Evolutionary conservation across 2,329 filamentous ascomycete species (phyloP).

Genomic region (Ustulina deusta): DNA sequence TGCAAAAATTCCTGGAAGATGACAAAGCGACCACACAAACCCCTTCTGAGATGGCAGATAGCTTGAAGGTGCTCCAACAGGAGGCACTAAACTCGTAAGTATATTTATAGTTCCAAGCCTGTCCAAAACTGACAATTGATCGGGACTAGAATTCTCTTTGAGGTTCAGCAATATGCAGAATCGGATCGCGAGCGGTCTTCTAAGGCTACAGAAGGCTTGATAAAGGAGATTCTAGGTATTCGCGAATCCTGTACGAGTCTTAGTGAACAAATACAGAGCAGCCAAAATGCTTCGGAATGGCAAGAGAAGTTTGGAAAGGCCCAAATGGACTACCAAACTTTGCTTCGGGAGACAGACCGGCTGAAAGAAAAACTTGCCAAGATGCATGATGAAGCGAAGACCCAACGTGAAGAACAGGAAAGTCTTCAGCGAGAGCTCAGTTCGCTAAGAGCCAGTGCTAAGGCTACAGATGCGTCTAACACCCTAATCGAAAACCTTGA

Average conservation of each 20-base stretch:
- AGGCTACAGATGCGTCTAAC: conserved; percentile 27
- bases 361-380: conserved; percentile 40
- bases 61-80: conserved; percentile 38
- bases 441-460: conserved; percentile 21
- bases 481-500: conserved; percentile 30
- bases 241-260: conserved; percentile 27
- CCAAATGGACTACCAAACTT: conserved; percentile 30
- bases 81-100: conserved; percentile 41
- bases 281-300: conserved; percentile 39
- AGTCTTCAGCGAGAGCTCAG: conserved; percentile 35
- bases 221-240: conserved; percentile 27
- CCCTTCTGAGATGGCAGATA: conserved; percentile 32
- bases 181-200: conserved; percentile 31
- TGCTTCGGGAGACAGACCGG: conserved; percentile 32
- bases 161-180: conserved; percentile 29
- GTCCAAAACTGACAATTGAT: conserved; percentile 23
- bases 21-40: conserved; percentile 25
- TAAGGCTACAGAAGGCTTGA: conserved; percentile 23
- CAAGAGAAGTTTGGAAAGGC: conserved; percentile 35
- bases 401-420: conserved; percentile 30
- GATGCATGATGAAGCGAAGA: conserved; percentile 23
- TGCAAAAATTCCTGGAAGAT: conserved; percentile 39
- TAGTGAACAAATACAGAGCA: conserved; percentile 20
- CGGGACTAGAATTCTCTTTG: conserved; percentile 30
- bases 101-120: background rate